These are phyloP conservation scores for Talaromyces ruber DNA, from an alignment of 495 filamentous ascomycete species.

Conservation along the genomic window DNA sequence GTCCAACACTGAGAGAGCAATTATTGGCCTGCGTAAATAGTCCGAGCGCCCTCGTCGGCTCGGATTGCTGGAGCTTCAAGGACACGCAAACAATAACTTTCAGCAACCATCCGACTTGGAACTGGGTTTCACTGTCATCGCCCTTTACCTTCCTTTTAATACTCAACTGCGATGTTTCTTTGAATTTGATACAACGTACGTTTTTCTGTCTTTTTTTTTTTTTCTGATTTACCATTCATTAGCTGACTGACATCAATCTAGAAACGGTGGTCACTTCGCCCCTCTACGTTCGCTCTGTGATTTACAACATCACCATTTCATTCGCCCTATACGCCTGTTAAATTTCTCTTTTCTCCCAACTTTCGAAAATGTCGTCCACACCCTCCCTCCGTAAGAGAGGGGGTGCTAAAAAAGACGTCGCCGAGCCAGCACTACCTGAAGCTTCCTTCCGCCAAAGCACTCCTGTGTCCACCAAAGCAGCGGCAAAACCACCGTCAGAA, in stretches of 20 bases:
- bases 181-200: slow-evolving; percentile 10
- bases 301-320: slow-evolving; percentile 21
- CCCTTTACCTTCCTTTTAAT: slow-evolving; percentile 1
- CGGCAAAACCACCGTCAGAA: slow-evolving; percentile 42
- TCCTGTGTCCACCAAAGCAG: slow-evolving; percentile 6
- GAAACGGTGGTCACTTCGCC: slow-evolving; percentile 2
- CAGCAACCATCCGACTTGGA: not conserved
- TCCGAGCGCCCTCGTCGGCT: not conserved
- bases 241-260: not conserved
- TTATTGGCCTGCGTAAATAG: not conserved
- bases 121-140: not conserved
- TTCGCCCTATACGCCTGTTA: not conserved
- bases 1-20: not conserved
- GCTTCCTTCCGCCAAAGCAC: not conserved
- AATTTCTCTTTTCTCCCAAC: not conserved
- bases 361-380: slow-evolving; percentile 17
- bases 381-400: slow-evolving; percentile 44
- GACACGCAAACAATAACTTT: slow-evolving; percentile 3
- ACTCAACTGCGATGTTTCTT: not conserved
- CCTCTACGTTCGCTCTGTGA: slow-evolving; percentile 13
- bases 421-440: slow-evolving; percentile 3
- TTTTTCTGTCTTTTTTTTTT: not conserved
- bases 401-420: slow-evolving; percentile 34
- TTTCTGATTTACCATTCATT: not conserved
- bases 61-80: not conserved